These are phyloP conservation scores for Ceratobasidium theobromae DNA, from an alignment of 1,284 basidiomycete genomes.

Conservation along the genomic window DNA sequence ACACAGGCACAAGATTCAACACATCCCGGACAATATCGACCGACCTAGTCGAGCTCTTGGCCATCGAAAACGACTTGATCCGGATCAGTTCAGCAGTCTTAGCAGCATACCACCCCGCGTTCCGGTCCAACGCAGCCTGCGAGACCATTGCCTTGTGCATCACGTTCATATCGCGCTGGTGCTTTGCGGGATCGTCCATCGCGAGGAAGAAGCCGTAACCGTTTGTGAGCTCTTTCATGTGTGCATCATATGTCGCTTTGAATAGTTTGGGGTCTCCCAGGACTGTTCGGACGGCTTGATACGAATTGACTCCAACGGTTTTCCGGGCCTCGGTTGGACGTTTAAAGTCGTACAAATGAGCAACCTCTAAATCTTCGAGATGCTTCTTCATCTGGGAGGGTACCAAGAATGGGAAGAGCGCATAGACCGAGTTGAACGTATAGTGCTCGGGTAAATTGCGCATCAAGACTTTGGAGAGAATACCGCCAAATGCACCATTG, in stretches of 20 bases:
- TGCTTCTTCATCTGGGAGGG: slow-evolving; percentile 31
- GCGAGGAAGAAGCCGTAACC: slow-evolving; percentile 37
- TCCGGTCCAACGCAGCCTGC: background rate
- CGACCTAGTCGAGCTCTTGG: slow-evolving; percentile 44
- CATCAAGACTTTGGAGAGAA: slow-evolving; percentile 35
- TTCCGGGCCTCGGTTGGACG: slow-evolving; percentile 15
- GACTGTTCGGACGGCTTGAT: slow-evolving; percentile 33
- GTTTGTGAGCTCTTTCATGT: slow-evolving; percentile 31
- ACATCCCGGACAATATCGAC: slow-evolving; percentile 75
- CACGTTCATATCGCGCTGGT: slow-evolving; percentile 24
- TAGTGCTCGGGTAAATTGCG: slow-evolving; percentile 36
- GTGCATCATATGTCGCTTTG: slow-evolving; percentile 32
- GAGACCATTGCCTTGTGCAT: slow-evolving; percentile 27
- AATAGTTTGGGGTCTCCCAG: slow-evolving; percentile 32
- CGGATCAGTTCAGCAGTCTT: slow-evolving; percentile 38
- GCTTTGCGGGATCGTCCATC: slow-evolving; percentile 34
- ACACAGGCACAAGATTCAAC: slow-evolving; percentile 63
- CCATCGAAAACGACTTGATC: slow-evolving; percentile 39
- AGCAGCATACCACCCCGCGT: slow-evolving; percentile 36
- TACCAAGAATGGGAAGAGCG: slow-evolving; percentile 37
- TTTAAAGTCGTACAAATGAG: slow-evolving; percentile 32
- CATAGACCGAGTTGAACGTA: slow-evolving; percentile 34
- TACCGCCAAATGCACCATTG: slow-evolving; percentile 35
- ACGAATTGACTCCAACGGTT: slow-evolving; percentile 32
- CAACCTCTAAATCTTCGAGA: slow-evolving; percentile 29